phyloP scores from a whole-genome alignment of 441 rosid species.

The Euphorbia celastroides region DNA sequence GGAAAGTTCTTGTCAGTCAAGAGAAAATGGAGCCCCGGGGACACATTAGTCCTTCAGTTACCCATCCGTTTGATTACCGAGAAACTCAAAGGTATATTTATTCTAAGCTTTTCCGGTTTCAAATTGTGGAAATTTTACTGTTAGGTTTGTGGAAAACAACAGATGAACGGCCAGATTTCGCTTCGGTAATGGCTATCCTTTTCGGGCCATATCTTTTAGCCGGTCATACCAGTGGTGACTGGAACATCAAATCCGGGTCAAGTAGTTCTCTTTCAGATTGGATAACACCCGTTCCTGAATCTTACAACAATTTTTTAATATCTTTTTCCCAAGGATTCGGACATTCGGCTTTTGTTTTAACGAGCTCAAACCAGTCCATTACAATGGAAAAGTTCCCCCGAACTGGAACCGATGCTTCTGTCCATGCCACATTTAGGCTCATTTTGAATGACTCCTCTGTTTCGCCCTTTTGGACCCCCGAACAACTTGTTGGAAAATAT shows the following conservation, averaged over 20 bases:
- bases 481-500: conserved; percentile 37
- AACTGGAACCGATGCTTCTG: conserved; percentile 54
- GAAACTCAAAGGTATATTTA: conserved; percentile 64
- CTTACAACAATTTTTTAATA: conserved; percentile 45
- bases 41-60: conserved; percentile 55
- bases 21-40: conserved; percentile 53
- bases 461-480: not conserved
- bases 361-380: conserved; percentile 57
- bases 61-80: conserved; percentile 68
- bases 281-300: conserved; percentile 53
- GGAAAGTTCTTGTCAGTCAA: conserved; percentile 53
- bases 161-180: conserved; percentile 73
- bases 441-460: conserved; percentile 25
- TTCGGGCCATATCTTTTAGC: conserved; percentile 85
- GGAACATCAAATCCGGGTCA: conserved; percentile 53
- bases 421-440: conserved; percentile 70
- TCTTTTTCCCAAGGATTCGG: conserved; percentile 57
- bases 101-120: too few species aligned
- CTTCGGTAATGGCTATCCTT: conserved; percentile 72
- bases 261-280: conserved; percentile 36
- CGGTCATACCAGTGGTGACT: conserved; percentile 56
- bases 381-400: conserved; percentile 47
- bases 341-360: conserved; percentile 39
- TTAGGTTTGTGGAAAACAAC: conserved; percentile 18
- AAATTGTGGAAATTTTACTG: not conserved